A percentile compares a stretch with the other conserved stretches of the same genome.
These are phyloP conservation scores for Penicillium sp. DNA, from an alignment of 2,329 filamentous ascomycete genomes.

Conservation along the genomic window DNA sequence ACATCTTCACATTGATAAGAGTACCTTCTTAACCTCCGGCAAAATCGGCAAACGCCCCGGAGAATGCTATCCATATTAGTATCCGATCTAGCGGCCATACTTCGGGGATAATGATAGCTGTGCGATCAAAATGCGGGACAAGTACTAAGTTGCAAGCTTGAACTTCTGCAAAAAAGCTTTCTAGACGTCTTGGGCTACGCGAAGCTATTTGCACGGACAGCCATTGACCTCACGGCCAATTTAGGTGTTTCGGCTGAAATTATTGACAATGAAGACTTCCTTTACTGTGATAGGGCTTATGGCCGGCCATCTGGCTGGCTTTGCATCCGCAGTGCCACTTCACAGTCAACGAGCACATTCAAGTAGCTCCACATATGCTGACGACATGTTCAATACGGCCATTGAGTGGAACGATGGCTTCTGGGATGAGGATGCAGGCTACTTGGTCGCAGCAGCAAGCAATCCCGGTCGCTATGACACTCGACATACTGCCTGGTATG, in stretches of 20 bases:
- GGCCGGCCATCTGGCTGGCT: not conserved
- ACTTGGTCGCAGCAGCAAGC: slow-evolving; percentile 12
- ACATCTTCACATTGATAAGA: not conserved
- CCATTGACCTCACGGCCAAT: not conserved
- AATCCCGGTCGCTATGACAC: slow-evolving; percentile 15
- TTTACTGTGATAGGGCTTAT: not conserved
- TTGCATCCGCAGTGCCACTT: slow-evolving; percentile 2
- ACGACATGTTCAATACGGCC: slow-evolving; percentile 17
- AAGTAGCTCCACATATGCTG: slow-evolving; percentile 1
- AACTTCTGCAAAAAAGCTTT: not conserved
- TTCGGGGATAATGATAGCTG: not conserved
- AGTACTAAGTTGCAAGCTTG: not conserved
- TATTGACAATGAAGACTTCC: not conserved
- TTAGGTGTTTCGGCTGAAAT: not conserved
- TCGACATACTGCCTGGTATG: slow-evolving; percentile 20
- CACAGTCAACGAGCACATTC: not conserved
- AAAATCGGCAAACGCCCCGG: not conserved
- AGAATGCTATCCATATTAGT: not conserved
- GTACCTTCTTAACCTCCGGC: not conserved
- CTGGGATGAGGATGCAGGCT: slow-evolving; percentile 16
- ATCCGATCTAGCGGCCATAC: not conserved
- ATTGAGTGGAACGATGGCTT: slow-evolving; percentile 19
- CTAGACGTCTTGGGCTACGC: not conserved
- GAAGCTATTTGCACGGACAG: not conserved
- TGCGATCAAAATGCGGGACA: not conserved